Conservation (phyloP, 2,329 filamentous ascomycete species). For the Colletotrichum somersetense region DNA sequence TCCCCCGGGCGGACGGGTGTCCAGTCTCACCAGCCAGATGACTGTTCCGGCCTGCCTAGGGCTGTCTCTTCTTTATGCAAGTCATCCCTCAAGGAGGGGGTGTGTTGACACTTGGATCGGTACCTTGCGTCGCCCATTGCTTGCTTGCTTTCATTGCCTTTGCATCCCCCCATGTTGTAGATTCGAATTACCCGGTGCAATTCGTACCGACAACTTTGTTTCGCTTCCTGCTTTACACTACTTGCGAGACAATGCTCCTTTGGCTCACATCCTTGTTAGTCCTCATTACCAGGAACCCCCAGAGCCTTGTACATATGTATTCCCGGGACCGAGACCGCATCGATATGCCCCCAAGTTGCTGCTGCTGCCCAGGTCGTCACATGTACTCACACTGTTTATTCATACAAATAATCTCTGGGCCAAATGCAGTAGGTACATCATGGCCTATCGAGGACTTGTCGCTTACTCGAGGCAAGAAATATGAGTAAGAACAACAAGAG, state of each 20-base stretch:
- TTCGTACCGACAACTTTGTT: constrained; percentile 15
- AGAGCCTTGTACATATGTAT: not conserved
- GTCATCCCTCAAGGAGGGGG: constrained; percentile 29
- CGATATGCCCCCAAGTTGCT: not conserved
- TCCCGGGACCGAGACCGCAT: not conserved
- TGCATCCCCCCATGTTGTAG: constrained; percentile 31
- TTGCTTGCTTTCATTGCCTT: constrained; percentile 1
- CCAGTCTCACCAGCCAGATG: constrained; percentile 5
- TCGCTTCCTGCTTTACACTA: constrained; percentile 10
- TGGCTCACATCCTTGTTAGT: constrained; percentile 13
- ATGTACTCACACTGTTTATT: no score
- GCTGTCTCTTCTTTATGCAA: constrained; percentile 24
- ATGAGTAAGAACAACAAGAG: not conserved
- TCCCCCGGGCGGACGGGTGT: not conserved
- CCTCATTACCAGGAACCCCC: constrained; percentile 3
- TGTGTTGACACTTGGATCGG: constrained; percentile 1
- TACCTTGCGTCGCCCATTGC: constrained; percentile 25
- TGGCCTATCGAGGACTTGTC: not conserved
- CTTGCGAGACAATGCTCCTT: constrained; percentile 17
- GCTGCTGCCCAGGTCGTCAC: not conserved
- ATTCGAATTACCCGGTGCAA: constrained; percentile 17
- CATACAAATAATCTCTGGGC: not conserved
- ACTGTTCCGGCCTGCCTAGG: constrained; percentile 10
- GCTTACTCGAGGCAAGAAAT: not conserved
- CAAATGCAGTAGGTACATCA: not conserved